These are phyloP conservation scores for Lentithecium fluviatile DNA, from an alignment of 495 filamentous ascomycete genomes.

Conservation along the genomic window DNA sequence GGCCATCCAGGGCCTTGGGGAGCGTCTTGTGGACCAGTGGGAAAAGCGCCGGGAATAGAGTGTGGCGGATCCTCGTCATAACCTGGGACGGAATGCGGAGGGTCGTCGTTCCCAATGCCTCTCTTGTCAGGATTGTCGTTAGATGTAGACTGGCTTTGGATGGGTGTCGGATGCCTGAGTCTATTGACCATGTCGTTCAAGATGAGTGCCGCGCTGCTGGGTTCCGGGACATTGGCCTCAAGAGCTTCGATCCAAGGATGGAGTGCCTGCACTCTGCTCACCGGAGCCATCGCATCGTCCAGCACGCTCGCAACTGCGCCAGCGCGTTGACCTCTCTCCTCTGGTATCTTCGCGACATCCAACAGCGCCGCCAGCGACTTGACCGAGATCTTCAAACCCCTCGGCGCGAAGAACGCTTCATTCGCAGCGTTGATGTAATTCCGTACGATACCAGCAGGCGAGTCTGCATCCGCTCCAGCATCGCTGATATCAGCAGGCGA, in stretches of 20 bases:
- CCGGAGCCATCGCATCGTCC: background rate
- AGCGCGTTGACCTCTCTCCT: slow-evolving; percentile 22
- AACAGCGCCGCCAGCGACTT: slow-evolving; percentile 18
- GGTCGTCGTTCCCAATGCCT: background rate
- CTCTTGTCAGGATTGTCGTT: background rate
- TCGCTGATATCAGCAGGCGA: slow-evolving; percentile 4
- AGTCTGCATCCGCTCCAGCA: background rate
- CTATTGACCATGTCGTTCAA: slow-evolving; percentile 22
- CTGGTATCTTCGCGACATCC: slow-evolving; percentile 16
- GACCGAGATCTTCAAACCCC: slow-evolving; percentile 21
- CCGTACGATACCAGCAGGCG: background rate
- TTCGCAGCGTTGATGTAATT: slow-evolving; percentile 29
- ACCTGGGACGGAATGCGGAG: background rate
- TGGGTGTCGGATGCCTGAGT: background rate
- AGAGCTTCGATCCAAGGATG: slow-evolving; percentile 30
- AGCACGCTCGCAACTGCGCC: slow-evolving; percentile 20
- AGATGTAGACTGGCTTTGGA: background rate
- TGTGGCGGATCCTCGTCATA: slow-evolving; percentile 16
- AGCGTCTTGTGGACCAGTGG: background rate
- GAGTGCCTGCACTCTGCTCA: slow-evolving; percentile 11
- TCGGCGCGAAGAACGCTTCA: slow-evolving; percentile 32
- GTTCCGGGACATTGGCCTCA: slow-evolving; percentile 13
- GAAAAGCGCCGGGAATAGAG: slow-evolving; percentile 8
- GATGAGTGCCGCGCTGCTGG: slow-evolving; percentile 1
- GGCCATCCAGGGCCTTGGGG: background rate